Base-by-base conservation (phyloP, 108 stramenopile genomes). In the Cyclotella kingstonii region DNA sequence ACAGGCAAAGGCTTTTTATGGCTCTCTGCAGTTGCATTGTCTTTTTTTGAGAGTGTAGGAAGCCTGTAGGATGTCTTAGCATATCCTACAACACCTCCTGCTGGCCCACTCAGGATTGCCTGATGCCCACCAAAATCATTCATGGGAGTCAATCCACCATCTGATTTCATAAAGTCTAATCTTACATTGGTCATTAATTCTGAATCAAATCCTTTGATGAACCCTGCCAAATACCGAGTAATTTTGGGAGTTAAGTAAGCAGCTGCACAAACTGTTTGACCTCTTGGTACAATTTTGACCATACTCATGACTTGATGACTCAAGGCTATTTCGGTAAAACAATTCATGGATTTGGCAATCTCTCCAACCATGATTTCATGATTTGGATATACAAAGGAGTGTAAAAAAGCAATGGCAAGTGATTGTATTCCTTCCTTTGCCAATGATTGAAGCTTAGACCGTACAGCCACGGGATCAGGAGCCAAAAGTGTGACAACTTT, bases 191-290 rank as follows among this genome's bases (percentile, higher is more conserved):
- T 50, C 53, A 77, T 53, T 1, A 91, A 64, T 40, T 83, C 76
- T 12, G 73, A 81, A 62, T 90, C 95, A 73, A 99, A 98, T 5
- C 98, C 98, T 28, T 82, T 69, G 12, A 50, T 60, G 60, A 99
- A 99, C 35, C 83, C 76, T 17, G 61, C 62, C 4, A 99, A 47
- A 63, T 99, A 99, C 23, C 73, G 63, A 9, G 79, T 81, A 46
- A 98, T 97, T 58, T 91, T 86, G 31, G 98, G 98, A 11, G 97
- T 98, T 21, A 99, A 74, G n/a, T n/a, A 99, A 11, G 97, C 98
- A 39, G 95, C 94, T n/a, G 95, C 96, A 46, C 84, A 90, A 5
- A 95, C 84, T 0, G 98, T 99, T 51, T 90, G 87, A 6, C 95
- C 94, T 11, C 98, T 75, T 8, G 91, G 83, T 4, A 99, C 98